Evolutionary conservation across 176 grass and related monocot genomes (phyloP).

Genomic region (Triticum urartu): DNA sequence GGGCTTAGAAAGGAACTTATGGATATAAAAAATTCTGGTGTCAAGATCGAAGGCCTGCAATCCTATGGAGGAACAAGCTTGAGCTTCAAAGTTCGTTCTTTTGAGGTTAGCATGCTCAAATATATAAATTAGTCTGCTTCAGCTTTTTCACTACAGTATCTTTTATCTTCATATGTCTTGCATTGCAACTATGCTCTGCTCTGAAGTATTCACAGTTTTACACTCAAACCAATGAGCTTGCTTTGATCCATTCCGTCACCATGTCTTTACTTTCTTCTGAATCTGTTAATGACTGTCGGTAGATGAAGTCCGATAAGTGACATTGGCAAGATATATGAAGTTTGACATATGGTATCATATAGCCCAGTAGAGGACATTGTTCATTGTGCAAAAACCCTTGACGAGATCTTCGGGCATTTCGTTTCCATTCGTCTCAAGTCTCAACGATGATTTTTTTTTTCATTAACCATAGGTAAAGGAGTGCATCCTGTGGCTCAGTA

Average conservation of each 20-base stretch:
- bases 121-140: not conserved
- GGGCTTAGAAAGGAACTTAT: conserved; percentile 87
- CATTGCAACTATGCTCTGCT: not conserved
- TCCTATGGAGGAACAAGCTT: conserved; percentile 58
- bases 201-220: conserved; percentile 13
- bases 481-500: conserved; percentile 94
- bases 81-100: conserved; percentile 66
- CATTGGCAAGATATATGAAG: conserved; percentile 19
- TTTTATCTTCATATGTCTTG: not conserved
- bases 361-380: not conserved
- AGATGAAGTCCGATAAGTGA: conserved; percentile 20
- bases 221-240: not conserved
- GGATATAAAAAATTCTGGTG: conserved; percentile 70
- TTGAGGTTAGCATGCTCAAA: conserved; percentile 50
- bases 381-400: conserved; percentile 8
- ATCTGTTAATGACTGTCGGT: not conserved
- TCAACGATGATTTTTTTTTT: not conserved
- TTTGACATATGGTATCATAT: conserved; percentile 22
- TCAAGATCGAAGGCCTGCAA: conserved; percentile 67
- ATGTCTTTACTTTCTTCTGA: not conserved
- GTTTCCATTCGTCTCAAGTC: not conserved
- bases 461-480: conserved; percentile 45
- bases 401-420: not conserved
- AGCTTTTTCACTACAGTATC: not conserved
- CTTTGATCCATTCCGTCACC: not conserved